A percentile compares a stretch with the other conserved stretches of the same genome.
Conservation (phyloP, 192 early-diverging fungal species). For the Funneliformis geosporum region DNA sequence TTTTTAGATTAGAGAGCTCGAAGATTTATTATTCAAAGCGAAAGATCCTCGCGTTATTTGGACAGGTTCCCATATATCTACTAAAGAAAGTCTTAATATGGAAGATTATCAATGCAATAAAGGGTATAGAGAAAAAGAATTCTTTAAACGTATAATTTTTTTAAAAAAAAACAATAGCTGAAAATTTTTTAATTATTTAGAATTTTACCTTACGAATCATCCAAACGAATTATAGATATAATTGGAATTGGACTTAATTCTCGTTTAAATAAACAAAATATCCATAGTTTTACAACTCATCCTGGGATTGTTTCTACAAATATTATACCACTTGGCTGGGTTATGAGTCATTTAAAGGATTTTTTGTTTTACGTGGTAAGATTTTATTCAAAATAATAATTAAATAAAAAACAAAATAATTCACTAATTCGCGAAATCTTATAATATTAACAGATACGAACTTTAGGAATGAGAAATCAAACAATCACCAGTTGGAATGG, state of each 20-base stretch:
- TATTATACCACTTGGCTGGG: slow-evolving; percentile 8
- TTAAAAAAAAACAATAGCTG: neutral
- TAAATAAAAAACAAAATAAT: no score
- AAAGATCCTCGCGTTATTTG: slow-evolving; percentile 53
- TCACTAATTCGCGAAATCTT: neutral
- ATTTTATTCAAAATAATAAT: neutral
- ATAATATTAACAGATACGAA: slow-evolving; percentile 37
- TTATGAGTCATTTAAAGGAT: neutral
- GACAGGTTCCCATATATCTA: slow-evolving; percentile 54
- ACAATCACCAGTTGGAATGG: slow-evolving; percentile 50
- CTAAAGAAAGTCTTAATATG: slow-evolving; percentile 35
- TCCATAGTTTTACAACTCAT: slow-evolving; percentile 50
- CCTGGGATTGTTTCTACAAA: slow-evolving; percentile 57
- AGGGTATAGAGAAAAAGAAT: slow-evolving; percentile 38
- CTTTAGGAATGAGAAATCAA: slow-evolving; percentile 47
- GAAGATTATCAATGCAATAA: slow-evolving; percentile 56
- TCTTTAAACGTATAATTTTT: neutral
- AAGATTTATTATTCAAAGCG: slow-evolving; percentile 41
- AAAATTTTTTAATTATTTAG: slow-evolving; percentile 3
- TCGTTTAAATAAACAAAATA: slow-evolving; percentile 32
- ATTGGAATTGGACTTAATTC: slow-evolving; percentile 42
- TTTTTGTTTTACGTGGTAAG: slow-evolving; percentile 10
- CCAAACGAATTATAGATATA: slow-evolving; percentile 57
- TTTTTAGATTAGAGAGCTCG: slow-evolving; percentile 51
- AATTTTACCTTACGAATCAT: slow-evolving; percentile 53